phyloP scores from a whole-genome alignment of 1,139 yeast genomes.

The Zygosaccharomyces pseudobailii region DNA sequence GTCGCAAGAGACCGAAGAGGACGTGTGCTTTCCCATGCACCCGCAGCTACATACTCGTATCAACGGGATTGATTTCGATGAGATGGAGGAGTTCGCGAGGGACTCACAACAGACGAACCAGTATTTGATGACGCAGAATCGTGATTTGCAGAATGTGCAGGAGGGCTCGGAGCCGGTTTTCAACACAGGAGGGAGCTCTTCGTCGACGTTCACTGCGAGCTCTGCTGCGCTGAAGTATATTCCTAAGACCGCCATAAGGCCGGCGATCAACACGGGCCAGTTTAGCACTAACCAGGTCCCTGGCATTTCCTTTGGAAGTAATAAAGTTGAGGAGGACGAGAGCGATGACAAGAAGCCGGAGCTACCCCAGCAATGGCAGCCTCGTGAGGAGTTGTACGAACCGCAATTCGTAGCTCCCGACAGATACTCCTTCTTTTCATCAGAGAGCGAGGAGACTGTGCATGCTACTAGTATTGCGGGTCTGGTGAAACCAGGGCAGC shows the following conservation, averaged over 20 bases:
- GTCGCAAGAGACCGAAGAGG: slow-evolving; percentile 89
- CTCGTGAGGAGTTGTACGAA: slow-evolving; percentile 8
- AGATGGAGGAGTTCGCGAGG: slow-evolving; percentile 66
- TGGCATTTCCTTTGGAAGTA: slow-evolving; percentile 38
- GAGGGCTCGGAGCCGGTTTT: slow-evolving; percentile 1
- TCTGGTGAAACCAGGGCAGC: slow-evolving; percentile 58
- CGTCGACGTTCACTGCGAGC: slow-evolving; percentile 28
- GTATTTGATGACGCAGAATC: slow-evolving; percentile 4
- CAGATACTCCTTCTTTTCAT: slow-evolving; percentile 76
- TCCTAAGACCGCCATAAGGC: slow-evolving; percentile 11
- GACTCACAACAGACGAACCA: slow-evolving; percentile 38
- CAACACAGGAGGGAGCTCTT: slow-evolving; percentile 21
- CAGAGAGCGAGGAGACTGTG: slow-evolving; percentile 78
- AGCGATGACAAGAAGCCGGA: slow-evolving; percentile 13
- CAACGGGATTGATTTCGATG: slow-evolving; percentile 75
- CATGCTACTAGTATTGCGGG: slow-evolving; percentile 86
- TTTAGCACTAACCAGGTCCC: slow-evolving; percentile 9
- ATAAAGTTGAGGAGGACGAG: slow-evolving; percentile 37
- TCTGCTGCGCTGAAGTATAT: slow-evolving; percentile 63
- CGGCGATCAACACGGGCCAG: slow-evolving; percentile 8
- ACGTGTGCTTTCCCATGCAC: slow-evolving; percentile 93
- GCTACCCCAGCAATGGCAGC: neutral
- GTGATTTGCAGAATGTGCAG: slow-evolving; percentile 18
- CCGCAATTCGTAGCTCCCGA: slow-evolving; percentile 46
- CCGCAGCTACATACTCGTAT: slow-evolving; percentile 56